Conservation (phyloP, 768 basidiomycete genomes). For the Suillus luteus region DNA sequence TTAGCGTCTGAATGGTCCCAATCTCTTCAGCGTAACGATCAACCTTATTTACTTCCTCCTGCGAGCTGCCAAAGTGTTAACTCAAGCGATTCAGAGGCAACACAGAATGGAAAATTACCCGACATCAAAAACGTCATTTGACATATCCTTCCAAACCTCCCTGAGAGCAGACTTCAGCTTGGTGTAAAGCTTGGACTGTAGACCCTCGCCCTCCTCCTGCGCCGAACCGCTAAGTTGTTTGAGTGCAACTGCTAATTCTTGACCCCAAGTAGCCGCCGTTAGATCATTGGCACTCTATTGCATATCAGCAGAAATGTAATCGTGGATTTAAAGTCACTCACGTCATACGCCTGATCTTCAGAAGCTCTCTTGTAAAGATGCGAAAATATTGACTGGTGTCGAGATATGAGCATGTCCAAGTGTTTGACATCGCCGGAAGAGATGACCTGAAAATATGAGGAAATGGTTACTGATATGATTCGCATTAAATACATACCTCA, state of each 20-base stretch:
- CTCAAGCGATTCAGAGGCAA: neutral
- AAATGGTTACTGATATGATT: neutral
- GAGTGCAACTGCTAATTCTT: conserved; percentile 76
- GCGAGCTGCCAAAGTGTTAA: conserved; percentile 45
- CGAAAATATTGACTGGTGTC: conserved; percentile 64
- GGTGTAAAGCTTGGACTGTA: conserved; percentile 44
- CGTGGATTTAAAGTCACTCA: conserved; percentile 36
- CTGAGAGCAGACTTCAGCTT: conserved; percentile 65
- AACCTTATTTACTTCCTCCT: conserved; percentile 68
- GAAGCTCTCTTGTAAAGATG: conserved; percentile 72
- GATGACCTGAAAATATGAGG: conserved; percentile 47
- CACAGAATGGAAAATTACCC: conserved; percentile 50
- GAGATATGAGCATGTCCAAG: conserved; percentile 58
- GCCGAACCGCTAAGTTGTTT: conserved; percentile 55
- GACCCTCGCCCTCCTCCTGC: conserved; percentile 37
- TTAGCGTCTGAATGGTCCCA: conserved; percentile 73
- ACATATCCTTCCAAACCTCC: conserved; percentile 71
- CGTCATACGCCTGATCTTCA: conserved; percentile 82
- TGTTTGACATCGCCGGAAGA: conserved; percentile 47
- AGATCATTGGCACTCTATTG: conserved; percentile 81
- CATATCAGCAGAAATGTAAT: conserved; percentile 10
- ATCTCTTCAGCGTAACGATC: conserved; percentile 76
- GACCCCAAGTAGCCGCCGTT: conserved; percentile 75
- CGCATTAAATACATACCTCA: conserved; percentile 49
- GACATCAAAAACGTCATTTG: conserved; percentile 77